Percentiles rank a stretch among this genome's conserved stretches.
These are phyloP conservation scores for Saccharomyces pastorianus DNA, from an alignment of 1,139 yeast species.

Conservation along the genomic window DNA sequence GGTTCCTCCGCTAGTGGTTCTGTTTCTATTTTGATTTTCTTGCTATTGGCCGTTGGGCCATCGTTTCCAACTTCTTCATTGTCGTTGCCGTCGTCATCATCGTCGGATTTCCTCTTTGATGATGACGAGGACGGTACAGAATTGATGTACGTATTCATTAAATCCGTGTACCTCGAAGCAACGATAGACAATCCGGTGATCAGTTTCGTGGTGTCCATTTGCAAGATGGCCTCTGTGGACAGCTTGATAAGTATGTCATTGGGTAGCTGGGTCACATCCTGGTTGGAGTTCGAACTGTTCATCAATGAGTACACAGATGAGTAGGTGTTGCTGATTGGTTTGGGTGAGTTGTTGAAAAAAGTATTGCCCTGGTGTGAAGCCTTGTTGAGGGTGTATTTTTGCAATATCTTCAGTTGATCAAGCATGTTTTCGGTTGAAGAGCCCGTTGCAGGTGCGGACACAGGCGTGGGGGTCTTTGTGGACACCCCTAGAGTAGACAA, in stretches of 20 bases:
- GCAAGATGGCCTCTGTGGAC: conserved; percentile 57
- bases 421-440: not conserved
- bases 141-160: conserved; percentile 27
- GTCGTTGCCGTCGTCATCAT: conserved; percentile 18
- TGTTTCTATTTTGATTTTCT: conserved; percentile 28
- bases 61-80: conserved; percentile 24
- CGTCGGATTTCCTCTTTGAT: conserved; percentile 8
- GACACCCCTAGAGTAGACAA: not conserved
- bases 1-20: conserved; percentile 4
- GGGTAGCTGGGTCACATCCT: conserved; percentile 65
- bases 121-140: not conserved
- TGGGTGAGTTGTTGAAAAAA: conserved; percentile 34
- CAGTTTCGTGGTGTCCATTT: conserved; percentile 48
- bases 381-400: conserved; percentile 26
- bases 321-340: conserved; percentile 35
- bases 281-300: conserved; percentile 50
- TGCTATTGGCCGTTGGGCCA: conserved; percentile 18
- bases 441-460: not conserved
- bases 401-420: conserved; percentile 5
- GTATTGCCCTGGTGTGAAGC: conserved; percentile 11
- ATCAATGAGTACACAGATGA: conserved; percentile 51
- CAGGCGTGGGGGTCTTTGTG: conserved; percentile 1
- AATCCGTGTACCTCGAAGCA: conserved; percentile 48
- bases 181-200: conserved; percentile 64
- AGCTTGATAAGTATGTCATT: conserved; percentile 52